A percentile compares a stretch with the other conserved stretches of the same genome.
These are phyloP conservation scores for Daldinia grandis DNA, from an alignment of 495 filamentous ascomycete genomes.

Conservation along the genomic window DNA sequence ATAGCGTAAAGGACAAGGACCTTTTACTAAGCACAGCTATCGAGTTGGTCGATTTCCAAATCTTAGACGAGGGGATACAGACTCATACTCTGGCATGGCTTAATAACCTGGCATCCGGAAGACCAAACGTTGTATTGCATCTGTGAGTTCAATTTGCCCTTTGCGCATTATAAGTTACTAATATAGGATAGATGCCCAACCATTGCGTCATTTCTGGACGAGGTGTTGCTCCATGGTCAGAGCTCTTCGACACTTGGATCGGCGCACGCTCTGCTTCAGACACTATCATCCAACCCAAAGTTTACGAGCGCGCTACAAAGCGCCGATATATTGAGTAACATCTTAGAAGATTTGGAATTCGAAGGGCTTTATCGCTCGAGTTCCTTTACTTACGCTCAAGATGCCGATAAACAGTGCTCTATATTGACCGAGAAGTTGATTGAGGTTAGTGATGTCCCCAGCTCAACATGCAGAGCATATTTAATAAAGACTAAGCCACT, in stretches of 20 bases:
- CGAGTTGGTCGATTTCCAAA: constrained; percentile 64
- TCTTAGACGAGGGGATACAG: constrained; percentile 63
- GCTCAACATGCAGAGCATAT: not conserved
- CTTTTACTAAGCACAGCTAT: constrained; percentile 65
- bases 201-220: constrained; percentile 61
- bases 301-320: constrained; percentile 52
- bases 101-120: constrained; percentile 54
- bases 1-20: constrained; percentile 61
- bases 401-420: constrained; percentile 60
- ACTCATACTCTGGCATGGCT: constrained; percentile 62
- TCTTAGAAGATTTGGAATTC: constrained; percentile 65
- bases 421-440: constrained; percentile 65
- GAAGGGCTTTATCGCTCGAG: constrained; percentile 62
- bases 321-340: constrained; percentile 52
- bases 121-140: constrained; percentile 59
- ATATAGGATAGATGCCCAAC: constrained; percentile 53
- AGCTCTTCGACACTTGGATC: constrained; percentile 58
- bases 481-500: constrained; percentile 1
- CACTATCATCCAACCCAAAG: constrained; percentile 56
- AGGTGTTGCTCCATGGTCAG: constrained; percentile 63
- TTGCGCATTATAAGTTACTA: constrained; percentile 2
- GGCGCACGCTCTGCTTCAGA: constrained; percentile 61
- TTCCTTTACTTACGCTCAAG: constrained; percentile 55
- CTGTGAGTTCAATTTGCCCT: constrained; percentile 49
- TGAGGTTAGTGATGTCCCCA: constrained; percentile 53